Evolutionary conservation across 2,329 filamentous ascomycete species (phyloP).

Genomic region (Neofusicoccum parvum): DNA sequence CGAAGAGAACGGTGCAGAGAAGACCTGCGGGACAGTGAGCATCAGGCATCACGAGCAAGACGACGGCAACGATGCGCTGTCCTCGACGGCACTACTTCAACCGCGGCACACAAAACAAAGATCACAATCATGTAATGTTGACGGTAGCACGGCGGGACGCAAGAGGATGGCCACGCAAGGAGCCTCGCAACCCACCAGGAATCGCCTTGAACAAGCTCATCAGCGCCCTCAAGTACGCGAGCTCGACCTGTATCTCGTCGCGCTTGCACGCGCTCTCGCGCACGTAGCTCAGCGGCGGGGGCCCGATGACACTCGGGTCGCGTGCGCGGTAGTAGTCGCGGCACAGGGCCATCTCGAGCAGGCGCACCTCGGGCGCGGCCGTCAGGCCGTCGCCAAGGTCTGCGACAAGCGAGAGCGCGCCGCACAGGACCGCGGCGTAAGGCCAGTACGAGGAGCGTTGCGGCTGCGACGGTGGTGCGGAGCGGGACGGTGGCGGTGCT

Average conservation of each 20-base stretch:
- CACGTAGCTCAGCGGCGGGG: conserved; percentile 12
- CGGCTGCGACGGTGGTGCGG: not conserved
- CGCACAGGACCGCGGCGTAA: not conserved
- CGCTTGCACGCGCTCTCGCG: conserved; percentile 13
- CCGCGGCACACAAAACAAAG: too few species aligned
- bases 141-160: not conserved
- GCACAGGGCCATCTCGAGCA: conserved; percentile 19
- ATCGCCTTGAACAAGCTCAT: not conserved
- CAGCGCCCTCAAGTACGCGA: conserved; percentile 13
- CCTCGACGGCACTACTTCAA: too few species aligned
- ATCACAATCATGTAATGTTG: not conserved
- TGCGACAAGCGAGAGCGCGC: conserved; percentile 11
- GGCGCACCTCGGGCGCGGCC: conserved; percentile 12
- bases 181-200: not conserved
- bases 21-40: not conserved
- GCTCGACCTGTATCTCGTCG: conserved; percentile 15
- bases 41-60: not conserved
- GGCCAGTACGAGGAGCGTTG: not conserved
- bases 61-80: too few species aligned
- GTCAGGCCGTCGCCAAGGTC: conserved; percentile 19
- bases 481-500: not conserved
- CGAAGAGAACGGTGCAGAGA: conserved; percentile 1
- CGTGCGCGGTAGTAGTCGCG: conserved; percentile 9
- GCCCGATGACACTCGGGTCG: conserved; percentile 2
- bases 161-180: too few species aligned